Evolutionary conservation across 805 yeast species (phyloP), one percentile per base, ranked within the genome.

Genomic region (Nakazawaea anatomiae): DNA sequence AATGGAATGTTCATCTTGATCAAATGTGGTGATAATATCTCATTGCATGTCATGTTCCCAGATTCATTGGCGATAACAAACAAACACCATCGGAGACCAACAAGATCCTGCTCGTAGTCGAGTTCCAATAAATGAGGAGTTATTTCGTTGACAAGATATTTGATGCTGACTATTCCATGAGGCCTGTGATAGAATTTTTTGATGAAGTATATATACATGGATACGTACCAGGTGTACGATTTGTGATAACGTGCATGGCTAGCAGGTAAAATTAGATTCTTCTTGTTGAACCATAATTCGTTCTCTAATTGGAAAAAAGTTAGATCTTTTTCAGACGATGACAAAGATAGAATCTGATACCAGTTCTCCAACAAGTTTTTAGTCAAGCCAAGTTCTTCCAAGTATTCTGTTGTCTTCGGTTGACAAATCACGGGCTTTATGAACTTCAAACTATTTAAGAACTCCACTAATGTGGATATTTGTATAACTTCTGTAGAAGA

Each of bases 131-230:
- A 38, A 39, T 49, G 48, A 6, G 52, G 52, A 10, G n/a, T 31
- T 34, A 40, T 41, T 28, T 49, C 52, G 6, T 44, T 43, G 41
- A 49, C 14, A 11, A 49, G 31, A 28, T 49, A 49, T n/a, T 43
- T 34, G 14, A 49, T 27, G 30, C 52, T 49, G 35, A 39, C 51
- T 3, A 12, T 31, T 8, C 41, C 31, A 29, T 48, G 42, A 14
- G 6, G 25, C 11, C 32, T 12, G 32, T 49, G 41, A 34, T 44
- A 49, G 31, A 49, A 49, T 39, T 44, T 44, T 30, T 34, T 39
- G 42, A 49, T 49, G 35, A 49, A 49, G 29, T 49, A 44, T 25
- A 49, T 49, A 29, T 49, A 49, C 45, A 49, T 44, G 5, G 52
- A 34, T 4, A 44, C 35, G 28, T 49, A 49, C 52, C 52, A 49